Conservation (phyloP, 2,329 filamentous ascomycete species). For the Aspergillus persii region DNA sequence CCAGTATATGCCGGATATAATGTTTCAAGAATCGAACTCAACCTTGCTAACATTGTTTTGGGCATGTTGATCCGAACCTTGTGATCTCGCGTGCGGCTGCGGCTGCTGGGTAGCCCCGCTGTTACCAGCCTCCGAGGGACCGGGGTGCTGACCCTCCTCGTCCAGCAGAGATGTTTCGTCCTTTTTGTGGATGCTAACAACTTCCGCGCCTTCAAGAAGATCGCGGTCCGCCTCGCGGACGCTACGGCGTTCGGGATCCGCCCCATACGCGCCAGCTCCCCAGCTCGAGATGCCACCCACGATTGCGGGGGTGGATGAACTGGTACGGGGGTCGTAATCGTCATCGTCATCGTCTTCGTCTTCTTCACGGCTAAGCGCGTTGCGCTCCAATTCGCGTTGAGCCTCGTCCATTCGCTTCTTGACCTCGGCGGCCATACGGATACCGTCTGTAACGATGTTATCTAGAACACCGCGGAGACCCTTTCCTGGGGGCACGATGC, state of each 20-base stretch:
- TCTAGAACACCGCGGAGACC: slow-evolving; percentile 90
- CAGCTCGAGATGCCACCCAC: slow-evolving; percentile 37
- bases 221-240: slow-evolving; percentile 54
- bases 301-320: slow-evolving; percentile 25
- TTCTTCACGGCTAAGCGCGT: slow-evolving; percentile 64
- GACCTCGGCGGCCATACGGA: slow-evolving; percentile 92
- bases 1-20: background rate
- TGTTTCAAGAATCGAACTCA: slow-evolving; percentile 34
- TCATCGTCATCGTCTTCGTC: slow-evolving; percentile 71
- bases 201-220: slow-evolving; percentile 69
- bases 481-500: slow-evolving; percentile 63
- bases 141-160: slow-evolving; percentile 16
- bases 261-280: slow-evolving; percentile 46
- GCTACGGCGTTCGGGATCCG: slow-evolving; percentile 60
- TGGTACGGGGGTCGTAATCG: slow-evolving; percentile 52
- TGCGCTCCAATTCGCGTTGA: slow-evolving; percentile 84
- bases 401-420: slow-evolving; percentile 92
- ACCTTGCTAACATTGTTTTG: slow-evolving; percentile 36
- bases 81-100: background rate
- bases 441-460: slow-evolving; percentile 96
- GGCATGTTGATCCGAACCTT: slow-evolving; percentile 19
- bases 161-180: slow-evolving; percentile 31
- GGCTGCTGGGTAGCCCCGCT: slow-evolving; percentile 3
- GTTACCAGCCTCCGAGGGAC: slow-evolving; percentile 5
- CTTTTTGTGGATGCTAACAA: slow-evolving; percentile 48